Percentiles rank a stretch among this genome's conserved stretches.
Conservation (phyloP, 2,329 filamentous ascomycete species). For the Rhytidhysteron rufulum region DNA sequence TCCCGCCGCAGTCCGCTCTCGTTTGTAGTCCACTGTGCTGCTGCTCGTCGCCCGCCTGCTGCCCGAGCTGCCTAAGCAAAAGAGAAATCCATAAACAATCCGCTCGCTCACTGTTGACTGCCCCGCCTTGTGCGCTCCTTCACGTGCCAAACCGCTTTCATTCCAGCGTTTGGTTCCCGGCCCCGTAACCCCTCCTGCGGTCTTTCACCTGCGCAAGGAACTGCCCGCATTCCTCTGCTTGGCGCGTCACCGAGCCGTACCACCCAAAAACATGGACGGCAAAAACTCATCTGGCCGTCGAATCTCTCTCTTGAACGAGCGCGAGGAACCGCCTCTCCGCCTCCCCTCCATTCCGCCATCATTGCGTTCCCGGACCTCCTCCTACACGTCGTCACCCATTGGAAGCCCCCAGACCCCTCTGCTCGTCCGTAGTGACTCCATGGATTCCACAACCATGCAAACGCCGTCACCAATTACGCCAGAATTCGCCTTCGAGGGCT, state of each 20-base stretch:
- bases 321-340: slow-evolving; percentile 32
- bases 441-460: slow-evolving; percentile 41
- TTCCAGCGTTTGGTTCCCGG: no score
- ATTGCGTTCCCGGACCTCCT: slow-evolving; percentile 38
- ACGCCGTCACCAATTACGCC: slow-evolving; percentile 48
- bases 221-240: slow-evolving; percentile 9
- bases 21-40: no score
- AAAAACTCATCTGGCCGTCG: slow-evolving; percentile 48
- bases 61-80: no score
- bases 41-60: no score
- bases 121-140: no score
- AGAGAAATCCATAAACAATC: no score
- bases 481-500: slow-evolving; percentile 29
- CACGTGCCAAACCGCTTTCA: slow-evolving; percentile 7
- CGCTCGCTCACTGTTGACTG: no score
- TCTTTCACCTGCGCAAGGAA: neutral
- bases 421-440: slow-evolving; percentile 44
- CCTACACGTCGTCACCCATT: slow-evolving; percentile 45
- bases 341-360: slow-evolving; percentile 32
- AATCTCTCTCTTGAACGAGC: slow-evolving; percentile 50
- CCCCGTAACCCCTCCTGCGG: neutral
- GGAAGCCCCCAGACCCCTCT: slow-evolving; percentile 45
- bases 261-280: slow-evolving; percentile 45
- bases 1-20: no score
- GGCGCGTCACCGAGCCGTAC: slow-evolving; percentile 22